Percentiles rank a stretch among this genome's conserved stretches.
phyloP scores from a whole-genome alignment of 345 rosid species.

The Populus euphratica region DNA sequence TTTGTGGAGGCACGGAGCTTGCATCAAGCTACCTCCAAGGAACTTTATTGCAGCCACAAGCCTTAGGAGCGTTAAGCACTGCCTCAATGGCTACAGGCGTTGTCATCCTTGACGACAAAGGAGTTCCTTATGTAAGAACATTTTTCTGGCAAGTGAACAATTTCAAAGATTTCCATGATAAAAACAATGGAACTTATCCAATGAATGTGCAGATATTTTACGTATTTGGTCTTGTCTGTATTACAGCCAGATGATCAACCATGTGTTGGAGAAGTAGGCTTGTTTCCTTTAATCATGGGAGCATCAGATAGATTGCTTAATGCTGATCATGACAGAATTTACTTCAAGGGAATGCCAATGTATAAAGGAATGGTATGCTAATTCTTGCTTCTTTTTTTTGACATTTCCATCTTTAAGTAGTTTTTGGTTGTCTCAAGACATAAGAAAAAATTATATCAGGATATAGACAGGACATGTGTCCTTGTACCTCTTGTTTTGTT shows the following conservation, averaged over 20 bases:
- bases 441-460: no score
- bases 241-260: constrained; percentile 69
- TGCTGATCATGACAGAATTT: constrained; percentile 67
- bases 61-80: constrained; percentile 79
- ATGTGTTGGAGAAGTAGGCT: constrained; percentile 80
- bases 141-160: background rate
- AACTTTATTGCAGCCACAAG: constrained; percentile 70
- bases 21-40: constrained; percentile 75
- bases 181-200: background rate
- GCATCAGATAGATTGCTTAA: constrained; percentile 78
- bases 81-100: constrained; percentile 68
- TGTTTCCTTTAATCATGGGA: constrained; percentile 69
- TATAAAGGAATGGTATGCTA: constrained; percentile 59
- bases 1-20: constrained; percentile 90
- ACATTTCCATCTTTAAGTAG: background rate
- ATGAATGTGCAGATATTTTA: background rate
- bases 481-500: no score
- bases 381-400: background rate
- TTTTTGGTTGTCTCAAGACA: no score
- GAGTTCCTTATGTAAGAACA: constrained; percentile 52
- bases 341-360: constrained; percentile 82
- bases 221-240: constrained; percentile 11
- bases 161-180: background rate
- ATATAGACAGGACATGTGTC: no score
- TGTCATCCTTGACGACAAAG: constrained; percentile 68